A percentile compares a stretch with the other conserved stretches of the same genome.
Evolutionary conservation across 352 stramenopile species (phyloP).

Genomic region (Phytophthora quininea): DNA sequence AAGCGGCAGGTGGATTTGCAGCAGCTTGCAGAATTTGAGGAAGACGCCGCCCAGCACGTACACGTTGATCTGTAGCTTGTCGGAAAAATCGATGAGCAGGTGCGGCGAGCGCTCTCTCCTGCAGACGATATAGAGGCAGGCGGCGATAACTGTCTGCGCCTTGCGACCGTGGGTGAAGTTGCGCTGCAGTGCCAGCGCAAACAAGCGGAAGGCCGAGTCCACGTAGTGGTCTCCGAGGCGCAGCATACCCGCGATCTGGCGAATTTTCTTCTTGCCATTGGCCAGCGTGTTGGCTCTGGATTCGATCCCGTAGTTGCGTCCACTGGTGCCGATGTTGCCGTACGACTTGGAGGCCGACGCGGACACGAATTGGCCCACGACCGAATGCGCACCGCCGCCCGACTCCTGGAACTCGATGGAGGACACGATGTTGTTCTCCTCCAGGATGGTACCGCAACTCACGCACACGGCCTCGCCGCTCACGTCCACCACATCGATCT

Average conservation of each 20-base stretch:
- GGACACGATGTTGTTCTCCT: conserved; percentile 98
- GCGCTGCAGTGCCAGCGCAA: conserved; percentile 94
- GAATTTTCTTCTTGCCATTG: conserved; percentile 94
- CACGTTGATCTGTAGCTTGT: conserved; percentile 97
- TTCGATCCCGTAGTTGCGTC: conserved; percentile 93
- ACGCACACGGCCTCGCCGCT: conserved; percentile 89
- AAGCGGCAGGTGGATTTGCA: conserved; percentile 97
- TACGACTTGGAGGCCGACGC: conserved; percentile 92
- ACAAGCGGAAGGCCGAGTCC: conserved; percentile 96
- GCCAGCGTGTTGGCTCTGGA: conserved; percentile 96
- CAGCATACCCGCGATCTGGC: conserved; percentile 93
- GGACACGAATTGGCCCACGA: conserved; percentile 97
- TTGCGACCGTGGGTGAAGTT: conserved; percentile 98
- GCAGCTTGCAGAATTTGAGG: conserved; percentile 92
- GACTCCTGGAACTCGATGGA: conserved; percentile 97
- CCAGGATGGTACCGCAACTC: conserved; percentile 92
- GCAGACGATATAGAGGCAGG: conserved; percentile 99
- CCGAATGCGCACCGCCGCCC: conserved; percentile 86
- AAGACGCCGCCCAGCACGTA: conserved; percentile 89
- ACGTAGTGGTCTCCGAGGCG: conserved; percentile 95
- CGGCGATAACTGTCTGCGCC: conserved; percentile 96
- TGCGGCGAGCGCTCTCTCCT: conserved; percentile 97
- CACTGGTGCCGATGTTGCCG: conserved; percentile 84
- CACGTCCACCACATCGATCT: conserved; percentile 95
- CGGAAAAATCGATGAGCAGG: conserved; percentile 99